Base-by-base conservation (phyloP, 345 rosid genomes). In the Cochlearia excelsa region DNA sequence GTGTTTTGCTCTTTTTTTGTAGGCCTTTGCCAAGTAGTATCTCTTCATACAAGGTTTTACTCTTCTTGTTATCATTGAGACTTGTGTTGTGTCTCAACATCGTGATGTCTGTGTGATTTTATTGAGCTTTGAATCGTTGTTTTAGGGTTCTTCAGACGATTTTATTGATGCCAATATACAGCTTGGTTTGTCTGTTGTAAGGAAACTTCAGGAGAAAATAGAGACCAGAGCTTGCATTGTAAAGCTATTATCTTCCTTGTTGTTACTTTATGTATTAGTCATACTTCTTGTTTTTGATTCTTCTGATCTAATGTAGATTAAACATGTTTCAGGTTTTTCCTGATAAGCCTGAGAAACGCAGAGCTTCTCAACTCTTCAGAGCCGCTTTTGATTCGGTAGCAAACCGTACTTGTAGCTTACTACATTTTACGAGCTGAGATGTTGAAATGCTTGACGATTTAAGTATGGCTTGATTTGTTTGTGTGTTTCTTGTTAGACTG, bases 91-190 rank as follows among this genome's bases (percentile, higher is more conserved):
- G 42, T 30, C 47, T 57, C n/a, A 31, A 44, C 49, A 30, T 23
- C 23, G 23, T 16, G 23, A 5, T 65, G 6, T 67, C 9, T 67
- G 35, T 45, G 29, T 66, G 48, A 66, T 67, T 68, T 72, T 65
- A 55, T 67, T 63, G 80, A 65, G 65, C 74, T 33, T 33, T 53
- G 81, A 74, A 63, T 78, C 69, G 30, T 30, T 51, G 80, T 75
- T 81, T 1, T 78, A 88, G 96, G 98, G 96, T 67, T 88, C 96
- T 70, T 92, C 98, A 76, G 95, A 88, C 71, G 98, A 92, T 23
- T 92, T 83, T 77, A 92, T 78, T 59, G 96, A 88, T 60, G 96
- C 98, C 78, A 92, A 88, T 69, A 80, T 92, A 73, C 98, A 92
- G 72, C 74, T 92, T 45, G 88, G 82, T 16, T 79, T 92, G 80